phyloP scores from a whole-genome alignment of 495 filamentous ascomycete genomes.

The Physcia stellaris region DNA sequence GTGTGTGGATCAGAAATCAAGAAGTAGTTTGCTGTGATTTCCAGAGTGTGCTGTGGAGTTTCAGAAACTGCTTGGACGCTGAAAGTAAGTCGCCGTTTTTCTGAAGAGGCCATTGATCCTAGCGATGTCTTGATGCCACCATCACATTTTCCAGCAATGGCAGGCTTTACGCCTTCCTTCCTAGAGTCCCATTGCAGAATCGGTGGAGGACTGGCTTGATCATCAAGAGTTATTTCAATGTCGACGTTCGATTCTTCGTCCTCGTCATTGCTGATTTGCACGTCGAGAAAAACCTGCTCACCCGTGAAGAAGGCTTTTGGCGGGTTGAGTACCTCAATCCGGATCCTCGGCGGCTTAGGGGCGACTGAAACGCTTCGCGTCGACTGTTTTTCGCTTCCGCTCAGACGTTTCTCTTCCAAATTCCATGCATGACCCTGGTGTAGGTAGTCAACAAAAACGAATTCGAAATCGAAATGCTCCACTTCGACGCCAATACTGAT shows the following conservation, averaged over 20 bases:
- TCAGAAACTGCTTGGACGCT: slow-evolving; percentile 29
- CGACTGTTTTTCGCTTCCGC: slow-evolving; percentile 27
- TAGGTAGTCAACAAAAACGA: slow-evolving; percentile 40
- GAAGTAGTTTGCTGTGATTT: slow-evolving; percentile 60
- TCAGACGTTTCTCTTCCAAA: slow-evolving; percentile 22
- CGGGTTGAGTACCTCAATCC: slow-evolving; percentile 47
- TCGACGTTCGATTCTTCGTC: slow-evolving; percentile 60
- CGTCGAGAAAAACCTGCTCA: slow-evolving; percentile 51
- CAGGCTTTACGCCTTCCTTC: slow-evolving; percentile 18
- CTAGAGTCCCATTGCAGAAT: slow-evolving; percentile 29
- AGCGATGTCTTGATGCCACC: background rate
- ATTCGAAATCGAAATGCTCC: slow-evolving; percentile 53
- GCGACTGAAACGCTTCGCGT: slow-evolving; percentile 45
- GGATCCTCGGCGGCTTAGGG: slow-evolving; percentile 86
- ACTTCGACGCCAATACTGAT: slow-evolving; percentile 48
- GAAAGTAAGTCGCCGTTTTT: slow-evolving; percentile 30
- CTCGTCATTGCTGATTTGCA: slow-evolving; percentile 72
- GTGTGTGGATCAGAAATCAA: slow-evolving; percentile 72
- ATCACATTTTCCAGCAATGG: background rate
- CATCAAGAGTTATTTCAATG: slow-evolving; percentile 53
- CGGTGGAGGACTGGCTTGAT: slow-evolving; percentile 39
- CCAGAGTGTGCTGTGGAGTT: slow-evolving; percentile 52
- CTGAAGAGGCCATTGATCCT: slow-evolving; percentile 8
- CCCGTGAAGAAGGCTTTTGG: slow-evolving; percentile 68
- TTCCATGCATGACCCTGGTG: slow-evolving; percentile 41